Base-by-base conservation (phyloP, 164 flowering plant genomes). In the Cinnamomum micranthum region DNA sequence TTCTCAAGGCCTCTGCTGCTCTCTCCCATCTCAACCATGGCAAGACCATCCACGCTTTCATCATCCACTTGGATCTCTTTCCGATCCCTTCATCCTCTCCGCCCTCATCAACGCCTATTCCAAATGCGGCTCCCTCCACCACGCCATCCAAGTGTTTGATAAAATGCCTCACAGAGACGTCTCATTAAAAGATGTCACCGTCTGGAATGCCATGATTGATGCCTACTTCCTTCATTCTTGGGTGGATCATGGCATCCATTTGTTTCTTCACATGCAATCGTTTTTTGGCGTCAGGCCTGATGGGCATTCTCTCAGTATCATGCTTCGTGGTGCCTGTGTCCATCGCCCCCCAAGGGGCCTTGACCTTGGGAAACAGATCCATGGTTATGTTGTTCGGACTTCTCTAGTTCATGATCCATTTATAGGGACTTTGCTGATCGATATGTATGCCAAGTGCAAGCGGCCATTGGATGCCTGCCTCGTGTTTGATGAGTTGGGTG, bases 171-270 rank as follows among this genome's bases (percentile, higher is more conserved):
- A 84, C 12, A 50, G 28, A 25, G 93, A 91, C 74, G 81, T 85
- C 47, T 41, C 47, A 1, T 9, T 9, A 9, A 9, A 5, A 41
- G 47, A 41, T 41, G 47, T 9, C 47, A 83, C 89, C 22, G 58
- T 88, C 13, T 91, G 91, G 93, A 91, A 91, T 75, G 81, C 89
- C 72, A 69, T 89, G 41, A 76, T 91, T 70, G 88, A 87, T 82
- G 93, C 91, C 74, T 86, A 77, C 60, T 81, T 85, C 51, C 67
- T 79, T 69, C 80, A 71, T 76, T 87, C 90, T 1, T 69, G 22
- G 35, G 9, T 78, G 24, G 47, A 70, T 31, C 86, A 85, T 68
- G 90, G 90, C 4, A 2, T 87, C 6, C 41, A 19, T 74, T 81
- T 74, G 75, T 88, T 91, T 71, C 70, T 76, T n/a, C 75, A 71